phyloP scores from a whole-genome alignment of 768 basidiomycete genomes.

The Tricholoma furcatifolium region DNA sequence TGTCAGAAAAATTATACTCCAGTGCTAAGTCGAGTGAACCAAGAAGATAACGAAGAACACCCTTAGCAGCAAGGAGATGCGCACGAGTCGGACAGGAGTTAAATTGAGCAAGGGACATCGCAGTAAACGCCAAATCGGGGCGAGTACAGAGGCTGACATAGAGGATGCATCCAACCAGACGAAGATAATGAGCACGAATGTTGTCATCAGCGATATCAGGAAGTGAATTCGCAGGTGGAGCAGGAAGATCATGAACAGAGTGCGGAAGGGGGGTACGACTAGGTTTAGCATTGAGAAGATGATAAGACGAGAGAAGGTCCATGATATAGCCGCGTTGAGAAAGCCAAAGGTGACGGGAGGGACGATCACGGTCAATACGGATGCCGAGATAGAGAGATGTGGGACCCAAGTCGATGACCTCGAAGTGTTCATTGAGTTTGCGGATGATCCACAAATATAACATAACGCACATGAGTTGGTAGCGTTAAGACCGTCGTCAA shows the following conservation, averaged over 20 bases:
- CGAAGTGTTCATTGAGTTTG: slow-evolving; percentile 7
- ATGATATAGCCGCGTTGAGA: no score
- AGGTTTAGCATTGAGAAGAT: slow-evolving; percentile 3
- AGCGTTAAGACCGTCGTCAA: no score
- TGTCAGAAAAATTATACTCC: slow-evolving; percentile 10
- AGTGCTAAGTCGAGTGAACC: slow-evolving; percentile 24
- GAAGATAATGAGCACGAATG: no score
- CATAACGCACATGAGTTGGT: no score
- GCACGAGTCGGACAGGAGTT: slow-evolving; percentile 21
- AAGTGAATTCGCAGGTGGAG: slow-evolving; percentile 1
- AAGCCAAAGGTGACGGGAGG: slow-evolving; percentile 6
- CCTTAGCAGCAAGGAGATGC: no score
- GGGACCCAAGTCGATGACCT: no score
- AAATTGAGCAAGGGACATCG: no score
- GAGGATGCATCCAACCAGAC: no score
- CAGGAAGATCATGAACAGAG: not conserved
- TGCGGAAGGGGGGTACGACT: not conserved
- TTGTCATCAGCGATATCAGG: slow-evolving; percentile 6
- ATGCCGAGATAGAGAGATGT: no score
- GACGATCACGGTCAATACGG: no score
- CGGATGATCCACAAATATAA: slow-evolving; percentile 2
- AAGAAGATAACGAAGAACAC: slow-evolving; percentile 29
- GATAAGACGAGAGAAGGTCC: slow-evolving; percentile 11
- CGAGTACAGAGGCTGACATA: no score
- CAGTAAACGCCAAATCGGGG: no score